phyloP scores from a whole-genome alignment of 2,329 filamentous ascomycete genomes.

The Colletotrichum eremochloae region DNA sequence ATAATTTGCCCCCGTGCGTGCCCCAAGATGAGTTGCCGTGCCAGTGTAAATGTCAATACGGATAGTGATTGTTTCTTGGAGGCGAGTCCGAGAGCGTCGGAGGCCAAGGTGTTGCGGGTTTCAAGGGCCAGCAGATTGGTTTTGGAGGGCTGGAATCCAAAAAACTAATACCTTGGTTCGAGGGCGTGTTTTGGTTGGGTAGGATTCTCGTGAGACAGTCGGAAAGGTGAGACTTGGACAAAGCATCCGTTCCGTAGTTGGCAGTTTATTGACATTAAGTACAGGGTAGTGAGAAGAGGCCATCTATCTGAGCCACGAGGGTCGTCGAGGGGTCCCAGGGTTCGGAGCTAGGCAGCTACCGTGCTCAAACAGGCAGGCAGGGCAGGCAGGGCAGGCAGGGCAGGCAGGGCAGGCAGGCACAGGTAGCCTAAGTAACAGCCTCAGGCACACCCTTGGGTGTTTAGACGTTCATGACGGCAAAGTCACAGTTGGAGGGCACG shows the following conservation, averaged over 20 bases:
- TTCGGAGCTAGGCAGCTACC: conserved; percentile 32
- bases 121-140: conserved; percentile 18
- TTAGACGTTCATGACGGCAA: conserved; percentile 6
- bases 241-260: conserved; percentile 9
- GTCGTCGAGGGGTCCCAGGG: conserved; percentile 15
- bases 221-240: conserved; percentile 17
- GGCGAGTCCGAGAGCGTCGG: not conserved
- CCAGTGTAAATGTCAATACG: conserved; percentile 2
- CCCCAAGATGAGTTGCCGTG: conserved; percentile 21
- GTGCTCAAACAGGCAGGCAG: conserved; percentile 29
- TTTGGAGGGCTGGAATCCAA: conserved; percentile 17
- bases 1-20: conserved; percentile 21
- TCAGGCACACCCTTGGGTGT: conserved; percentile 22
- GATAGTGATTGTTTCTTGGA: not conserved
- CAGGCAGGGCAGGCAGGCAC: conserved; percentile 14
- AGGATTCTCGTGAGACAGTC: conserved; percentile 1
- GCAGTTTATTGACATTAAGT: conserved; percentile 30
- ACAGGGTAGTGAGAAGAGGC: conserved; percentile 8
- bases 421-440: conserved; percentile 16
- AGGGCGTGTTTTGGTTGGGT: conserved; percentile 16
- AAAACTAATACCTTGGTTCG: not conserved
- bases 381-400: conserved; percentile 13
- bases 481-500: conserved; percentile 1
- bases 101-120: conserved; percentile 5
- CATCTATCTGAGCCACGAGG: conserved; percentile 28